Conservation (phyloP, 202 grass and related monocot species). For the Elaeis oleifera region DNA sequence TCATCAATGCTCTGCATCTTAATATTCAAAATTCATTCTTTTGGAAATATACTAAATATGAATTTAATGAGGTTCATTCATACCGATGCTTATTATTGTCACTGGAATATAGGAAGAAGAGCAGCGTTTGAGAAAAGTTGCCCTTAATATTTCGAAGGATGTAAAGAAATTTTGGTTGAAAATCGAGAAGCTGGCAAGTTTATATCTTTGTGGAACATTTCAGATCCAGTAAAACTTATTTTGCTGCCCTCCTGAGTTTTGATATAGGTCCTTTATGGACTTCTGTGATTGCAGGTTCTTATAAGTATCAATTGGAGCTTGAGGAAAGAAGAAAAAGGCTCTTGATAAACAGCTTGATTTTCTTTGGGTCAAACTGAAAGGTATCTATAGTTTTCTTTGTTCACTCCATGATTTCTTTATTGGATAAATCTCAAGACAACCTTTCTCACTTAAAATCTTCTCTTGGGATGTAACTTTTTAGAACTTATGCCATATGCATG, state of each 20-base stretch:
- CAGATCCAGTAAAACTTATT: not conserved
- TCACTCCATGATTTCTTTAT: too few species aligned
- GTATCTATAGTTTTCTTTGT: constrained; percentile 20
- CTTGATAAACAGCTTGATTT: constrained; percentile 98
- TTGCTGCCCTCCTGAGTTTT: constrained; percentile 3
- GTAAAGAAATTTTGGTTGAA: constrained; percentile 99
- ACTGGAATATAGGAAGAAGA: constrained; percentile 60
- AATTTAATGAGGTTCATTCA: not conserved
- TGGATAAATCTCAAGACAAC: too few species aligned
- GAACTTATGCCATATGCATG: not conserved
- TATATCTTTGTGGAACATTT: not conserved
- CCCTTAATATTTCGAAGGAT: constrained; percentile 94
- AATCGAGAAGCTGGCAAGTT: constrained; percentile 93
- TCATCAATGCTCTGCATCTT: too few species aligned
- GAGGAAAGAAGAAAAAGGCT: constrained; percentile 92
- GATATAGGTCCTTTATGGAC: constrained; percentile 27
- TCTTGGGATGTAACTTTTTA: not conserved
- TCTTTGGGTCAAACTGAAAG: constrained; percentile 96
- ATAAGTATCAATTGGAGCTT: constrained; percentile 87
- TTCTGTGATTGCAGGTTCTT: constrained; percentile 53
- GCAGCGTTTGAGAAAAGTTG: constrained; percentile 82
- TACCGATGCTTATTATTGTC: constrained; percentile 13
- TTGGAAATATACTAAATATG: too few species aligned
- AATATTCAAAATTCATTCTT: too few species aligned
- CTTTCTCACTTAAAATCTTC: not conserved